Base-by-base conservation (phyloP, 140 eudicot genomes). In the Flaveria floridana region DNA sequence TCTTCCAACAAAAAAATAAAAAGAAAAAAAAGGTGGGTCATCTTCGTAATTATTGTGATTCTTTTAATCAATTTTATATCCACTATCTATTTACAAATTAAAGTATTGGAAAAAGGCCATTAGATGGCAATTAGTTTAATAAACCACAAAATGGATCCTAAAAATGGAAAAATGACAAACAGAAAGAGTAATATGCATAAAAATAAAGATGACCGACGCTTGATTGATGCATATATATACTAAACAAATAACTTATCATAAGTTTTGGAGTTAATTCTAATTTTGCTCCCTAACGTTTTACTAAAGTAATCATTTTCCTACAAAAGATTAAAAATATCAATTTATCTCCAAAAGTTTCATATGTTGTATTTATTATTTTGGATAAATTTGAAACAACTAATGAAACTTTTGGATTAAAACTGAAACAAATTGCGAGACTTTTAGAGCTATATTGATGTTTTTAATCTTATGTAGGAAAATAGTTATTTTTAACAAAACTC, bases 91-190 rank as follows among this genome's bases (percentile, higher is more conserved):
- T 23, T 62, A 14, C 11, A 62, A 28, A 61, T 26, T 62, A 4
- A 28, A 62, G 7, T 28, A 5, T 62, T 1, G 20, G 68, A 62
- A 62, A 55, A 66, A 68, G 68, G 76, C 50, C 52, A 69, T 57
- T 41, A 26, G 42, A 42, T 69, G 81, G 26, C 70, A 28, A 42
- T 19, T 53, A 66, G 19, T 69, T 20, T 15, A 56, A 5, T 56
- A 61, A 75, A 68, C 80, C 50, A n/a, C 62, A 42, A 78, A 47
- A 78, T 19, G 56, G 19, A 70, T 62, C 71, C 81, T 39, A 78
- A 77, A 19, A 20, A 1, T 30, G 0, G 15, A 30, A 19, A 56
- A 13, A 65, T 5, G 44, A 59, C 71, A 46, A 61, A 16, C 48
- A 50, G 42, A 50, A 41, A 72, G 64, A 72, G 18, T 34, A 6